Conservation (phyloP, 108 stramenopile species). For the Cylindrotheca fusiformis region DNA sequence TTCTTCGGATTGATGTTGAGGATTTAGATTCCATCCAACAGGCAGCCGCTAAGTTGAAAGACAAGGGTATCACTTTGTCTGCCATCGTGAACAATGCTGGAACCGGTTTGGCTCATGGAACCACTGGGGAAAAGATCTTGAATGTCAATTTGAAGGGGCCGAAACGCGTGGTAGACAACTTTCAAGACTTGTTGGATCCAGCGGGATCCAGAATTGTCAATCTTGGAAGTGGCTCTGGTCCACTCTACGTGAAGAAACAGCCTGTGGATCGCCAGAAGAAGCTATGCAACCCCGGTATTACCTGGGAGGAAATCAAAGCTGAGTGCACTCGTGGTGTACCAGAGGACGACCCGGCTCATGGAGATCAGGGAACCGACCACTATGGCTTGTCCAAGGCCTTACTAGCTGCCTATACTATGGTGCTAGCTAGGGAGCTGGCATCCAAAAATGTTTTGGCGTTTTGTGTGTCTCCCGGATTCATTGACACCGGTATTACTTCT, state of each 20-base stretch:
- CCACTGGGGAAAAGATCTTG: conserved; percentile 27
- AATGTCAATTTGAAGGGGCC: conserved; percentile 58
- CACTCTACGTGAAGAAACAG: conserved; percentile 23
- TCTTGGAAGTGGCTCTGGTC: conserved; percentile 54
- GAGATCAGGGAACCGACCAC: neutral
- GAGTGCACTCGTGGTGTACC: conserved; percentile 25
- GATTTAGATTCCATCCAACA: conserved; percentile 36
- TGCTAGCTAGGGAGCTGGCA: conserved; percentile 38
- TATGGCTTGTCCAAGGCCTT: conserved; percentile 56
- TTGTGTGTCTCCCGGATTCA: conserved; percentile 54
- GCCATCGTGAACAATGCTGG: conserved; percentile 71
- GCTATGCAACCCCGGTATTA: conserved; percentile 20
- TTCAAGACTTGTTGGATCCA: conserved; percentile 37
- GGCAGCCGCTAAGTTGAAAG: conserved; percentile 34
- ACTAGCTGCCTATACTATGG: conserved; percentile 45
- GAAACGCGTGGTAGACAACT: conserved; percentile 48
- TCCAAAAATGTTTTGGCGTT: conserved; percentile 24
- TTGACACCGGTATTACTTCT: conserved; percentile 53
- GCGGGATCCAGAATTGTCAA: conserved; percentile 51
- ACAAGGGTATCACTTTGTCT: conserved; percentile 31
- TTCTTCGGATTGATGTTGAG: conserved; percentile 47
- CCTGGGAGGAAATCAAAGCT: conserved; percentile 36
- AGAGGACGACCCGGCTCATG: conserved; percentile 17
- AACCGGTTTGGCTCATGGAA: conserved; percentile 29
- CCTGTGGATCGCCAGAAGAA: conserved; percentile 15